These are phyloP conservation scores for Penicillium vulpinum DNA, from an alignment of 2,329 filamentous ascomycete species.

Conservation along the genomic window DNA sequence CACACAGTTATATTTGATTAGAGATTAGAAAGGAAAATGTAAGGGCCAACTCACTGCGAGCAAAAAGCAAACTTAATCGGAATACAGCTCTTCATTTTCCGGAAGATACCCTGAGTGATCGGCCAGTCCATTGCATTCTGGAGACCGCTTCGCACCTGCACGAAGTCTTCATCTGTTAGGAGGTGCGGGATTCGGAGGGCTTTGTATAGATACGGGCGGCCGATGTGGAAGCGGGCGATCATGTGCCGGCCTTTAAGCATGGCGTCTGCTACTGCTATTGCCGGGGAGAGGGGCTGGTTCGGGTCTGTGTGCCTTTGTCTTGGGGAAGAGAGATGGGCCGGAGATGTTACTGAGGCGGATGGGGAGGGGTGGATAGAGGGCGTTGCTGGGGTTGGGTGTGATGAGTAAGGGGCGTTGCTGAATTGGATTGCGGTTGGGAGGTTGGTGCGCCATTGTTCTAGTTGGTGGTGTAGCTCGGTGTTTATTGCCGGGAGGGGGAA, in stretches of 20 bases:
- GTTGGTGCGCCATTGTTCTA: slow-evolving; percentile 57
- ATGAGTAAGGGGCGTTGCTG: slow-evolving; percentile 29
- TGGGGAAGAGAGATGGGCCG: slow-evolving; percentile 21
- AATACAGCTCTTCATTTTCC: slow-evolving; percentile 45
- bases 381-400: slow-evolving; percentile 21
- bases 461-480: slow-evolving; percentile 55
- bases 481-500: slow-evolving; percentile 52
- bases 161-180: slow-evolving; percentile 42
- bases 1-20: background rate
- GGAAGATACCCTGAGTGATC: slow-evolving; percentile 40
- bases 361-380: slow-evolving; percentile 24
- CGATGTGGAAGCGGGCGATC: slow-evolving; percentile 45
- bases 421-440: slow-evolving; percentile 53
- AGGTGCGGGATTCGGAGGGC: slow-evolving; percentile 41
- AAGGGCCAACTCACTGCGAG: slow-evolving; percentile 33
- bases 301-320: slow-evolving; percentile 14
- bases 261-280: slow-evolving; percentile 38
- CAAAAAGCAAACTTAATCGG: slow-evolving; percentile 46
- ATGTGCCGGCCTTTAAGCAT: slow-evolving; percentile 41
- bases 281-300: slow-evolving; percentile 33
- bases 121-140: slow-evolving; percentile 47
- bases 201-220: slow-evolving; percentile 45
- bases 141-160: slow-evolving; percentile 41
- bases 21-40: background rate
- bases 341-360: slow-evolving; percentile 21